phyloP scores from a whole-genome alignment of 305 asterid species.

The Fraxinus sp. region DNA sequence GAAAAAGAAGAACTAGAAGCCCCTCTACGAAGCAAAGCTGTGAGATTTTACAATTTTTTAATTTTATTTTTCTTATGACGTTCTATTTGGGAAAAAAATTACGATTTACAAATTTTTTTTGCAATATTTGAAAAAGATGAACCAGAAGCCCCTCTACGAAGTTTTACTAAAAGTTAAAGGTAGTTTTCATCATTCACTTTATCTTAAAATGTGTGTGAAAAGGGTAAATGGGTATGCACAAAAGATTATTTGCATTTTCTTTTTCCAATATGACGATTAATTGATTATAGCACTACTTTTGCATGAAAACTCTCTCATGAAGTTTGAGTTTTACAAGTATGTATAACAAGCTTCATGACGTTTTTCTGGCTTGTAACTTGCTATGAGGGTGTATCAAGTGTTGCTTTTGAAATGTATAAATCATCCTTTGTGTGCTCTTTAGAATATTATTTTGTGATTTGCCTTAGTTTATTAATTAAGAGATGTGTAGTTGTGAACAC shows the following conservation, averaged over 20 bases:
- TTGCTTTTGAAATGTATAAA: too few species aligned
- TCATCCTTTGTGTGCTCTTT: too few species aligned
- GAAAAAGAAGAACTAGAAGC: slow-evolving; percentile 77
- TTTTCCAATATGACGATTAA: background rate
- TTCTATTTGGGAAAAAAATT: slow-evolving; percentile 13
- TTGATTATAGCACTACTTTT: background rate
- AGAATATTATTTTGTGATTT: too few species aligned
- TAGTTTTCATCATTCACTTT: slow-evolving; percentile 16
- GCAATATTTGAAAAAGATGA: slow-evolving; percentile 80
- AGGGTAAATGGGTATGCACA: background rate
- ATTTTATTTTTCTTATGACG: background rate
- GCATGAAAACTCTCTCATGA: too few species aligned
- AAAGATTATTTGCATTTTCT: slow-evolving; percentile 1
- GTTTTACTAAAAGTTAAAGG: slow-evolving; percentile 95
- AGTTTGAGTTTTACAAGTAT: too few species aligned
- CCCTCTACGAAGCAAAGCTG: slow-evolving; percentile 61
- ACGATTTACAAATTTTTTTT: slow-evolving; percentile 27
- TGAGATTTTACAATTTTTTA: background rate
- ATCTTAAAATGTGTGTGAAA: background rate
- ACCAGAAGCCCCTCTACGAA: slow-evolving; percentile 80
- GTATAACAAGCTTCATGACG: too few species aligned
- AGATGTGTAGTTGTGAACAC: too few species aligned
- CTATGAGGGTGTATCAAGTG: too few species aligned
- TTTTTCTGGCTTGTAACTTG: too few species aligned
- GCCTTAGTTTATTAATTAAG: too few species aligned